Percentiles rank a stretch among this genome's conserved stretches.
phyloP scores from a whole-genome alignment of 148 eudicot genomes.

The Chenopodium album region DNA sequence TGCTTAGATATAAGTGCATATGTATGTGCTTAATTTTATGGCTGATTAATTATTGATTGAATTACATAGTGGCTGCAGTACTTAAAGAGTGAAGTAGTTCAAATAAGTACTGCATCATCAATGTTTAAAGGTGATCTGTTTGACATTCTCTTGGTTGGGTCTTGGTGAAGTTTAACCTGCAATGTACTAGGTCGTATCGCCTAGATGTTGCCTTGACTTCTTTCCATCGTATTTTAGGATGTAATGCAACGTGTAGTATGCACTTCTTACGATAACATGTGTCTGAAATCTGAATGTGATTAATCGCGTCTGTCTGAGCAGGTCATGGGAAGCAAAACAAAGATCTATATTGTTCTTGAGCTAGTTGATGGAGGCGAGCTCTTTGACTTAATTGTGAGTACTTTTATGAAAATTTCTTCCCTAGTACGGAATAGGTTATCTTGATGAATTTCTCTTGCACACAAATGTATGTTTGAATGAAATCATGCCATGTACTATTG shows the following conservation, averaged over 20 bases:
- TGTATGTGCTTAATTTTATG: neutral
- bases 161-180: neutral
- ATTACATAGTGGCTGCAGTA: neutral
- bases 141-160: neutral
- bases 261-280: neutral
- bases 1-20: no score
- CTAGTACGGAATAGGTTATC: neutral
- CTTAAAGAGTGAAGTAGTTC: neutral
- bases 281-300: neutral
- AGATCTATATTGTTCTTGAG: conserved; percentile 89
- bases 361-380: conserved; percentile 88
- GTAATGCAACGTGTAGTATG: neutral
- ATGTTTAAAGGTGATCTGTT: neutral
- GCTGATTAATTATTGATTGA: no score
- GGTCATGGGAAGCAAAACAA: conserved; percentile 96
- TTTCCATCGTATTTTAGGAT: neutral
- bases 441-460: neutral
- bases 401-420: conserved; percentile 7
- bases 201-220: neutral
- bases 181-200: neutral
- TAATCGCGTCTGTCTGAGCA: conserved; percentile 27
- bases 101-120: neutral
- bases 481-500: neutral
- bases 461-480: neutral
- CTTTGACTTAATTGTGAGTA: conserved; percentile 81